A percentile compares a stretch with the other conserved stretches of the same genome.
Conservation (phyloP, 75 land plant species). For the Picea sitchensis region DNA sequence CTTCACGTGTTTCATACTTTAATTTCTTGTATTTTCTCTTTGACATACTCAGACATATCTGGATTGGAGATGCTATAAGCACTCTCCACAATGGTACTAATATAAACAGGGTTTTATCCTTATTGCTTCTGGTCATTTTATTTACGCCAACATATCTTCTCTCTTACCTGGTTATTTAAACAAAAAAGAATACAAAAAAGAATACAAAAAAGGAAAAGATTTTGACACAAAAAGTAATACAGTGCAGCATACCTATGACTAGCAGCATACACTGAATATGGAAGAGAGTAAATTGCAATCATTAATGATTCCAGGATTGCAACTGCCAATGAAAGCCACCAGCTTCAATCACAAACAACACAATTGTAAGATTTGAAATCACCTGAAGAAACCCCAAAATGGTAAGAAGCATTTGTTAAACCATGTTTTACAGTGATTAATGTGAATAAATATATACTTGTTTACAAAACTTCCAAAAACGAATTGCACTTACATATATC, state of each 20-base stretch:
- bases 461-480: slow-evolving; percentile 6
- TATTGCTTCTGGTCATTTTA: not conserved
- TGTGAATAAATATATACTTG: not conserved
- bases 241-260: slow-evolving; percentile 52
- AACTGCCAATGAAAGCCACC: slow-evolving; percentile 85
- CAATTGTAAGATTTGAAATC: not conserved
- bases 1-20: not conserved
- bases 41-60: not conserved
- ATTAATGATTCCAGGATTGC: slow-evolving; percentile 72
- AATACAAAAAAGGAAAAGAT: not conserved
- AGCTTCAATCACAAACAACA: slow-evolving; percentile 44
- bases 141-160: not conserved
- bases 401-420: not conserved
- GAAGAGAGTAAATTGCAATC: slow-evolving; percentile 65
- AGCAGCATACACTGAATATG: slow-evolving; percentile 78
- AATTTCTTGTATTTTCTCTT: not conserved
- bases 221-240: not conserved
- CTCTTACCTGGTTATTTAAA: not conserved
- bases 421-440: not conserved
- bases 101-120: not conserved
- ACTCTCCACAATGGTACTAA: not conserved
- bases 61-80: not conserved
- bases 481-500: slow-evolving; percentile 83
- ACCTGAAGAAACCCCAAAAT: not conserved
- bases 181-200: not conserved